Evolutionary conservation across 2,329 filamentous ascomycete genomes (phyloP), one percentile per base, ranked within the genome.

Genomic region (Xylaria arbuscula): DNA sequence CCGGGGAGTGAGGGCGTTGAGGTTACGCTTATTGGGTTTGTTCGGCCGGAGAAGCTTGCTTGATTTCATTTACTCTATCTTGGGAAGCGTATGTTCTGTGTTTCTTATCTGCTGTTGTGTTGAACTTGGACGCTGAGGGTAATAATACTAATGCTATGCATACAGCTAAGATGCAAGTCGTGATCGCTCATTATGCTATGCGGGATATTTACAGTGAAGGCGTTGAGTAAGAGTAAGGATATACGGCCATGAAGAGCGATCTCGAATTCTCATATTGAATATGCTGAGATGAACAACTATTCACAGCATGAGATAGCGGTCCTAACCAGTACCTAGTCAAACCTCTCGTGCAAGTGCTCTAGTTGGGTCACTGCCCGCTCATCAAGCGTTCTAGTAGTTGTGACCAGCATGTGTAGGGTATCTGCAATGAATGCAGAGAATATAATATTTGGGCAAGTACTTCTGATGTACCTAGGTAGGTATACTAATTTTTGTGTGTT

Each of bases 11-110:
- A 61, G 61, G 66, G 66, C 0, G 8, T 11, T 1, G 55, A 64
- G 34, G 56, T 64, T 13, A 68, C 66, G 42, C 61, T 68, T 4
- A 24, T 68, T 45, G 66, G 66, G 34, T 68, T 68, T 47, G 66
- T 56, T 9, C 45, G 50, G 8, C 55, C 61, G 13, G n/a, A 38
- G 34, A 48, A 36, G 56, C 10, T 11, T 7, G 10, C 10, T 13
- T 59, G 56, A 59, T 13, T 1, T 17, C 7, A 19, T 34, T n/a
- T 42, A 5, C 5, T 28, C 28, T 28, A 28, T 15, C 4, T 36
- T 11, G 17, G 7, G 15, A 55, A 22, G n/a, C 5, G 13, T 28
- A n/a, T 28, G 19, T 24, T 32, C 9, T 28, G 28, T 28, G 28
- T 51, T 24, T 6, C 2, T 5, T 32, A 15, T 15, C 1, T 15